Evolutionary conservation across 2,329 filamentous ascomycete genomes (phyloP), one percentile per base, ranked within the genome.

Genomic region (Cucurbitaria berberidis): DNA sequence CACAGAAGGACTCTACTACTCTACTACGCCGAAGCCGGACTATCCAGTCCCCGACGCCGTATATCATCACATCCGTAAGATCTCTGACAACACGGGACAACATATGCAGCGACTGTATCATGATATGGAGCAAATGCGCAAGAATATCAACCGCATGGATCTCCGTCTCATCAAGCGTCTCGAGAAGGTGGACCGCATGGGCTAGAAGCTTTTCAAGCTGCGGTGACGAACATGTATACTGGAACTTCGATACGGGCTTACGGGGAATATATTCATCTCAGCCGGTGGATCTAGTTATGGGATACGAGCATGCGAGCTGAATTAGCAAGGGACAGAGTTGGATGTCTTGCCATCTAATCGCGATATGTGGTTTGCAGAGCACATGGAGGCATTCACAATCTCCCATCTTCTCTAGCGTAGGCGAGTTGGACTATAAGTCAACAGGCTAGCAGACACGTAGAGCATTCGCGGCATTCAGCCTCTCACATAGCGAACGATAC

Each of bases 1-100:
- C 30, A 49, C 48, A n/a, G 13, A 66, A 7, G 66, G 67, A 3
- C 52, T 44, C 6, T 68, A 63, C 52, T 60, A 53, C 35, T 34
- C 32, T 39, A 18, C 30, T 22, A 29, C 6, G 11, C 27, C 45
- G 13, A 34, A 41, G 3, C 32, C 29, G 2, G 34, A 38, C 16
- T 18, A 30, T 11, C 21, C 48, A 26, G 9, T 36, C 16, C 38
- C 38, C 27, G 34, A 45, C 15, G 19, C 40, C 8, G 19, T 53
- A 7, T 13, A 45, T 10, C 21, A 24, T 15, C 35, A 36, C 16
- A 22, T 53, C 6, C 34, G 34, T 8, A 43, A 42, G 22, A n/a
- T 49, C 10, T 38, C 43, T 6, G 19, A 44, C 11, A 27, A 49
- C 24, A 22, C 50, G 16, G 29, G 48, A 10, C 34, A 22, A 15